These are phyloP conservation scores for Alternaria sp. DNA, from an alignment of 2,329 filamentous ascomycete genomes.

Conservation along the genomic window DNA sequence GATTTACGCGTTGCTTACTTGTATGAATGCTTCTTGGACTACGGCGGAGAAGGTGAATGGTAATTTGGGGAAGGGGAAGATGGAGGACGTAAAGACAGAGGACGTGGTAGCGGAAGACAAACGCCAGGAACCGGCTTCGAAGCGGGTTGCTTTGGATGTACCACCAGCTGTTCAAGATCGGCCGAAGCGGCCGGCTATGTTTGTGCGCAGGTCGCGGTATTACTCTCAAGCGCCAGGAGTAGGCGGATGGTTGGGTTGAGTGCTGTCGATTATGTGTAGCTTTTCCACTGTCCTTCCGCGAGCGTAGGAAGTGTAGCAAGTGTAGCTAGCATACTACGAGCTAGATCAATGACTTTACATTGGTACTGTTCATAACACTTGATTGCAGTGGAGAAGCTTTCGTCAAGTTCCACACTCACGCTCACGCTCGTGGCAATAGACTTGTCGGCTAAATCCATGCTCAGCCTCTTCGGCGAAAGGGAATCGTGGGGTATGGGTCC, in stretches of 20 bases:
- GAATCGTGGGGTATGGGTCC: not conserved
- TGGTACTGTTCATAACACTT: no score
- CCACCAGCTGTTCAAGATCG: not conserved
- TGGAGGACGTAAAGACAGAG: no score
- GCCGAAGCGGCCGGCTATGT: not conserved
- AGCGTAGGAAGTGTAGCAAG: no score
- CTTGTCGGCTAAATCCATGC: not conserved
- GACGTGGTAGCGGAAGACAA: not conserved
- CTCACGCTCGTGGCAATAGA: no score
- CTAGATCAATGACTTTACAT: no score
- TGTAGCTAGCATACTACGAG: no score
- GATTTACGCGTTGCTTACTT: not conserved
- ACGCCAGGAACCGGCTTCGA: rapidly evolving
- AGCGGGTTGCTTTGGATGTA: not conserved
- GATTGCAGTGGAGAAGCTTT: no score
- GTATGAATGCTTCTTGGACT: not conserved
- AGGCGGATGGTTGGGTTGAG: not conserved
- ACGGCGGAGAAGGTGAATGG: not conserved
- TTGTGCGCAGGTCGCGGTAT: not conserved
- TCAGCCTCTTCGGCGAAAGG: not conserved
- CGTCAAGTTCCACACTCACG: no score
- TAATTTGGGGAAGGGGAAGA: not conserved
- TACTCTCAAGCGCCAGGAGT: not conserved
- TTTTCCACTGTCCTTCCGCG: no score
- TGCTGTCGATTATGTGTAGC: no score